Conservation (phyloP, 2,329 filamentous ascomycete genomes). For the Juglanconis sp. region DNA sequence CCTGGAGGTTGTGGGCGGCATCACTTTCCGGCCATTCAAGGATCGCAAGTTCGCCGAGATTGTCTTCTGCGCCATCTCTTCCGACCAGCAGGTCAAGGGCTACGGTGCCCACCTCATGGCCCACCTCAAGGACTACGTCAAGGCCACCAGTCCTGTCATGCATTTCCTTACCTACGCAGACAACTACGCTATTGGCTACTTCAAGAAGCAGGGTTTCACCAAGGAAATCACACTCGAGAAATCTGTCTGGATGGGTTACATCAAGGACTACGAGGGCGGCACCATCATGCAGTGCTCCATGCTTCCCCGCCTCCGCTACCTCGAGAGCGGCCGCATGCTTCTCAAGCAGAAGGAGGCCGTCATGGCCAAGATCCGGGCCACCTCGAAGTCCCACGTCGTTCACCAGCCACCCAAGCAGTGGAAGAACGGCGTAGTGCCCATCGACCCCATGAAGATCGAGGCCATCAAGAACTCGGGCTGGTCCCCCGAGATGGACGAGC, state of each 20-base stretch:
- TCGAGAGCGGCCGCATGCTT: slow-evolving; percentile 89
- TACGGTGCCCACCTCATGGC: slow-evolving; percentile 98
- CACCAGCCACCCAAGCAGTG: slow-evolving; percentile 84
- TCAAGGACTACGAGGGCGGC: slow-evolving; percentile 98
- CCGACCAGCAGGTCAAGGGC: slow-evolving; percentile 96
- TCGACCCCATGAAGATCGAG: slow-evolving; percentile 81
- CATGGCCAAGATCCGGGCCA: slow-evolving; percentile 89
- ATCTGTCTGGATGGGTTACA: slow-evolving; percentile 97
- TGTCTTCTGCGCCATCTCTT: slow-evolving; percentile 96
- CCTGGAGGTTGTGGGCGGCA: slow-evolving; percentile 91
- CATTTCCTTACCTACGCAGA: slow-evolving; percentile 98
- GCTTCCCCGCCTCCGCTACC: slow-evolving; percentile 90
- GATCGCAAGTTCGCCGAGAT: slow-evolving; percentile 93
- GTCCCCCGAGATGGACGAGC: slow-evolving; percentile 96
- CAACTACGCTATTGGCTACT: slow-evolving; percentile 98
- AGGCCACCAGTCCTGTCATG: slow-evolving; percentile 94
- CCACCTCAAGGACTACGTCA: slow-evolving; percentile 96
- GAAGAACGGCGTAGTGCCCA: slow-evolving; percentile 68
- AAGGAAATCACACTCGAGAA: slow-evolving; percentile 94
- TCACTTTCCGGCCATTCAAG: slow-evolving; percentile 94
- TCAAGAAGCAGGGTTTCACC: slow-evolving; percentile 98
- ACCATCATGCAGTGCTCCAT: slow-evolving; percentile 99
- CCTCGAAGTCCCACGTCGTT: slow-evolving; percentile 82
- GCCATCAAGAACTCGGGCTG: slow-evolving; percentile 91
- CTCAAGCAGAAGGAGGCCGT: slow-evolving; percentile 96